Conservation (phyloP, 2,329 filamentous ascomycete species). For the Colletotrichum sp. region DNA sequence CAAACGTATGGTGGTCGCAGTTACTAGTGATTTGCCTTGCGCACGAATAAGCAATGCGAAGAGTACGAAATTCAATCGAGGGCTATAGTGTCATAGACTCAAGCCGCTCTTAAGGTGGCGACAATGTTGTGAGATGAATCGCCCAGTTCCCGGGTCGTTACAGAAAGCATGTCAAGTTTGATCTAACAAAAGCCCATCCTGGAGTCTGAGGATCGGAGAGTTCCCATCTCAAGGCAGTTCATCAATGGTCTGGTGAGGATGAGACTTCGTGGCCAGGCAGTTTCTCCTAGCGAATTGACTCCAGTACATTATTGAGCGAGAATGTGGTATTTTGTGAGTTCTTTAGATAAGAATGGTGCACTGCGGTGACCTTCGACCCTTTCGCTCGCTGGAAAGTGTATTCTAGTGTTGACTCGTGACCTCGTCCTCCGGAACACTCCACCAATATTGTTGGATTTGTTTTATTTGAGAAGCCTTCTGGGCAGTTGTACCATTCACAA, state of each 20-base stretch:
- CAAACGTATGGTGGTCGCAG: background rate
- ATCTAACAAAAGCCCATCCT: background rate
- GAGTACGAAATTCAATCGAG: background rate
- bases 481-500: background rate
- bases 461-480: background rate
- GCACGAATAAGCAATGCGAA: background rate
- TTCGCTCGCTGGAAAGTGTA: background rate
- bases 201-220: background rate
- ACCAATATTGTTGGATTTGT: background rate
- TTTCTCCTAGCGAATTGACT: background rate
- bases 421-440: background rate
- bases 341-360: background rate
- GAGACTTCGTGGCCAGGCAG: background rate
- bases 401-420: background rate
- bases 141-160: background rate
- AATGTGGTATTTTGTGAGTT: background rate
- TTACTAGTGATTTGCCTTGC: background rate
- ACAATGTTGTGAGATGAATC: background rate
- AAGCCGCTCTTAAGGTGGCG: background rate
- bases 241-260: background rate
- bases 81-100: background rate
- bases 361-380: background rate
- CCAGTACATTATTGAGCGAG: background rate
- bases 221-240: background rate
- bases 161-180: background rate